Evolutionary conservation across 805 yeast genomes (phyloP), one percentile per base, ranked within the genome.

Genomic region (Saccharomycopsis sp.): DNA sequence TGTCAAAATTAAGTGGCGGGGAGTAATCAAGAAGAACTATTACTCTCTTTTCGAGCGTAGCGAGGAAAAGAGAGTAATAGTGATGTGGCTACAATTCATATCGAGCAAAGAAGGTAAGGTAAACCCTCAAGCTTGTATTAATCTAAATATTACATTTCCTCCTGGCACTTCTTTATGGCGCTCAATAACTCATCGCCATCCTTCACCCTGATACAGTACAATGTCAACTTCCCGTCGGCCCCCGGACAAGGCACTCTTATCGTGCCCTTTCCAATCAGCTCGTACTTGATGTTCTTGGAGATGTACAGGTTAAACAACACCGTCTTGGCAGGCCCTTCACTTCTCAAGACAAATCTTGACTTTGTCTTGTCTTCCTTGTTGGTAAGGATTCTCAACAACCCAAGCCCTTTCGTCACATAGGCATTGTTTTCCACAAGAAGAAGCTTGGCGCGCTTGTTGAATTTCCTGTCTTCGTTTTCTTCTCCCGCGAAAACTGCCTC

Each of bases 401-500:
- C 50, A 4, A 44, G 33, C 13, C 48, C 48, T 41, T 44, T 44
- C 8, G 38, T 25, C 4, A 12, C 32, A 19, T 44, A 35, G n/a
- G 25, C 30, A 9, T 30, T 38, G n/a, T 38, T 38, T 19, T 38
- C 40, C 16, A 44, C 17, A 13, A 31, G 22, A 9, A 35, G 13
- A 23, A 25, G 21, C 21, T 35, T 35, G 6, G 32, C 38, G 25
- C 38, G 34, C 17, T 38, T 36, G 26, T 31, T 38, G 21, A 30
- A 47, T 26, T 39, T 43, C 31, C 40, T 33, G 4, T 35, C 39
- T 39, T 47, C 48, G 18, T 41, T 31, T 30, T 47, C 50, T 41
- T 47, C 50, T 7, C 50, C 50, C 8, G 48, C 41, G 9, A 43
- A 30, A 8, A 19, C 32, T 29, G 36, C 49, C 15, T 41, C 41